Evolutionary conservation across 352 stramenopile genomes (phyloP).

Genomic region (Elongisporangium senticosum): DNA sequence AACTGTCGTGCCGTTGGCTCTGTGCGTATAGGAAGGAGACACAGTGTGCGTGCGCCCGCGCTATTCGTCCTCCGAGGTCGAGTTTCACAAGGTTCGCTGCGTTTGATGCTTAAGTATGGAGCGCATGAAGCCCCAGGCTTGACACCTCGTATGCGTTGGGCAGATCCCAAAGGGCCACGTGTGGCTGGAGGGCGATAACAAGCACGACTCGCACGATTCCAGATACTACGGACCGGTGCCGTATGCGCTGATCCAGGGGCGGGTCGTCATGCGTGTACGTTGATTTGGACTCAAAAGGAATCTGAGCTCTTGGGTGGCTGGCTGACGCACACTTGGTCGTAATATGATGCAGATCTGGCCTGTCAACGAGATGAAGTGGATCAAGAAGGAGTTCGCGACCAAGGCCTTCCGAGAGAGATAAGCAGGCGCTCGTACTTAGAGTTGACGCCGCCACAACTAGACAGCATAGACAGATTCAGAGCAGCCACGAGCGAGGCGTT

Average conservation of each 20-base stretch:
- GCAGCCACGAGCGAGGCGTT: neutral
- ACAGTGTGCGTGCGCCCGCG: conserved; percentile 65
- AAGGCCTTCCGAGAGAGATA: conserved; percentile 59
- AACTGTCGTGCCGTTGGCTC: neutral
- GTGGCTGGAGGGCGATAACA: conserved; percentile 98
- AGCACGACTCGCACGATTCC: conserved; percentile 93
- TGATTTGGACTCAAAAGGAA: neutral
- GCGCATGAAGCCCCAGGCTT: neutral
- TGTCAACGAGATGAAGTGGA: conserved; percentile 52
- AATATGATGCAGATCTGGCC: conserved; percentile 67
- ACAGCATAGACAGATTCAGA: neutral
- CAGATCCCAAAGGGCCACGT: conserved; percentile 89
- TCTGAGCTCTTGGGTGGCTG: neutral
- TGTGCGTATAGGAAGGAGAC: conserved; percentile 48
- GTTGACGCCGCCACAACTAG: neutral
- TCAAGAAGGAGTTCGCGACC: conserved; percentile 48
- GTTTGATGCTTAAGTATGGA: neutral
- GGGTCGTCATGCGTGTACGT: conserved; percentile 85
- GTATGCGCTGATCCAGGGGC: conserved; percentile 85
- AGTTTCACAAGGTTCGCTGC: conserved; percentile 57
- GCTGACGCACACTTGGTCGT: conserved; percentile 2
- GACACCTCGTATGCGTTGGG: neutral
- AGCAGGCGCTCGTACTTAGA: neutral
- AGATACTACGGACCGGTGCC: conserved; percentile 94
- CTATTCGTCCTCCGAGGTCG: conserved; percentile 67